Conservation (phyloP, 495 filamentous ascomycete species). For the Aspergillus nanangensis region DNA sequence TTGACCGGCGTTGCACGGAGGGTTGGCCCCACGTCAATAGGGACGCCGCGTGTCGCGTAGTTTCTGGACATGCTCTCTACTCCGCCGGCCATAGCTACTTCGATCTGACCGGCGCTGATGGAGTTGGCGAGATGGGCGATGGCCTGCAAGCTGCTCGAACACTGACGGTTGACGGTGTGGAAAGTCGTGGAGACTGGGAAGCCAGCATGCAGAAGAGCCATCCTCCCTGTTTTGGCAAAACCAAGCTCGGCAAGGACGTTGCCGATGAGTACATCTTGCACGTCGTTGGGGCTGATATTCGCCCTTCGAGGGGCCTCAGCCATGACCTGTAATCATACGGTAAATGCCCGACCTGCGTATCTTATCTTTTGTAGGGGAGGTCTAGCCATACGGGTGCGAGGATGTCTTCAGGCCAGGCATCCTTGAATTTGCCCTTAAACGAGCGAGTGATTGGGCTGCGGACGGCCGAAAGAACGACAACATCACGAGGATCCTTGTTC, state of each 20-base stretch:
- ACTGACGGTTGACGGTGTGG: slow-evolving; percentile 78
- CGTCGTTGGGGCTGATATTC: slow-evolving; percentile 37
- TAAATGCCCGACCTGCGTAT: too few species aligned
- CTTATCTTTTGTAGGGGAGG: too few species aligned
- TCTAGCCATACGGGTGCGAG: slow-evolving; percentile 54
- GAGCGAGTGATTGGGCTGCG: slow-evolving; percentile 69
- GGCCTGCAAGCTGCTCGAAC: slow-evolving; percentile 82
- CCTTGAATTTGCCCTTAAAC: slow-evolving; percentile 77
- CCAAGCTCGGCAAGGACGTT: slow-evolving; percentile 81
- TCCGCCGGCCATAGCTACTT: slow-evolving; percentile 74
- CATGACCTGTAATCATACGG: too few species aligned
- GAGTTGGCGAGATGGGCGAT: slow-evolving; percentile 80
- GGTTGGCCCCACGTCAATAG: slow-evolving; percentile 57
- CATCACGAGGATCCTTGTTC: too few species aligned
- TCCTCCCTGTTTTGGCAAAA: slow-evolving; percentile 75
- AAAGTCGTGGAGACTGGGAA: slow-evolving; percentile 77
- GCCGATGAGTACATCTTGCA: slow-evolving; percentile 71
- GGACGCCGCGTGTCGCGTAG: slow-evolving; percentile 63
- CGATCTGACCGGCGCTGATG: slow-evolving; percentile 68
- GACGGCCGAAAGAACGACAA: slow-evolving; percentile 75
- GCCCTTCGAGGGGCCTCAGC: slow-evolving; percentile 46
- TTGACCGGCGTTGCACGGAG: slow-evolving; percentile 53
- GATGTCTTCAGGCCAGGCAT: slow-evolving; percentile 75
- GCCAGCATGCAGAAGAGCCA: slow-evolving; percentile 75
- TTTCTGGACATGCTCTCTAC: slow-evolving; percentile 75